Base-by-base conservation (phyloP, 305 asterid genomes). In the Plantago rigida region DNA sequence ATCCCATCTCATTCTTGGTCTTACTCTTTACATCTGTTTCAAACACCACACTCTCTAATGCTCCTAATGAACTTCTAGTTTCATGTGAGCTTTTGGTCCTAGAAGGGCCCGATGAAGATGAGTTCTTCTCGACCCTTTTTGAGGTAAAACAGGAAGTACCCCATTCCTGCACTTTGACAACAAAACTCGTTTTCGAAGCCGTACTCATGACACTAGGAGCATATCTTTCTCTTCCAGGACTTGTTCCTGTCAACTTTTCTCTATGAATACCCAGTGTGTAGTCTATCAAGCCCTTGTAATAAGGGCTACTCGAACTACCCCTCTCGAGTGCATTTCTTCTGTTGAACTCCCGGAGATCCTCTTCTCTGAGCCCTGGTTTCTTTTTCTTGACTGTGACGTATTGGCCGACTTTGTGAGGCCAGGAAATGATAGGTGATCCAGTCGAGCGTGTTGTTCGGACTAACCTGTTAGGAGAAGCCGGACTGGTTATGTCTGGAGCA, bases 211-310 rank as follows among this genome's bases (percentile, higher is more conserved):
- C 69, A 67, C 78, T 79, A 9, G 80, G 66, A 1, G 80, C 80
- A 36, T 73, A 76, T 71, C 84, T 81, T 44, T 81, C 84, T 56
- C 80, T 69, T 0, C 85, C 86, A 1, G 81, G 85, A 68, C 78
- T 77, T 1, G 74, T 63, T 57, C 67, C 76, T 0, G 81, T 71
- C 24, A 60, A 65, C 50, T 78, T 82, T 48, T 78, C 86, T 60
- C 79, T 50, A 49, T 75, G 78, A 72, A 78, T 74, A 5, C 13
- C 77, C 1, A 76, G 81, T 11, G 86, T 74, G 47, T 69, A 81
- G 67, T 87, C 83, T 1, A 86, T 85, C 56, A 87, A 71, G 0
- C 96, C 96, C 72, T 69, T 85, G 79, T 81, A 87, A 51, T 85
- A 87, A 56, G 94, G 92, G 73, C 92, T 87, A 70, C 78, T 77